phyloP scores from a whole-genome alignment of 768 basidiomycete genomes.

The Suillus placidus region DNA sequence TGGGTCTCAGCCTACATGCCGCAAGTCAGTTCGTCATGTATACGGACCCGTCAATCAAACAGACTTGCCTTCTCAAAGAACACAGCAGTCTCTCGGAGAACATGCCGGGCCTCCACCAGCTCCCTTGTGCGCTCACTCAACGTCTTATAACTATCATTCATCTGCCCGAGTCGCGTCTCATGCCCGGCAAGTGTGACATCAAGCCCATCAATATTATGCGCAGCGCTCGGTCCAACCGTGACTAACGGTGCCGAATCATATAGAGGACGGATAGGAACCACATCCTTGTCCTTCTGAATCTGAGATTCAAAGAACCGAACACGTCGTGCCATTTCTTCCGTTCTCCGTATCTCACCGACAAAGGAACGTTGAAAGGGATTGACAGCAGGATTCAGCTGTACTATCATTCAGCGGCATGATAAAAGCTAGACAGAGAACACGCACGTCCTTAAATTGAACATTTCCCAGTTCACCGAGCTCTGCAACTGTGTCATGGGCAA shows the following conservation, averaged over 20 bases:
- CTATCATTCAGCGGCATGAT: constrained; percentile 12
- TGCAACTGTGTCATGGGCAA: constrained; percentile 94
- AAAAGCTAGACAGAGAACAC: constrained; percentile 29
- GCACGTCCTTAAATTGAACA: constrained; percentile 96
- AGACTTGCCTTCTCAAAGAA: constrained; percentile 84
- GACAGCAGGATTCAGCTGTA: constrained; percentile 87
- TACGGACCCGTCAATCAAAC: background rate
- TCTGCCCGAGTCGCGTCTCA: constrained; percentile 79
- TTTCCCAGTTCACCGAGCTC: constrained; percentile 95
- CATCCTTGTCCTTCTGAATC: constrained; percentile 84
- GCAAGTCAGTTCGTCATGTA: constrained; percentile 15
- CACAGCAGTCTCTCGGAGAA: constrained; percentile 91
- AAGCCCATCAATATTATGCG: constrained; percentile 92
- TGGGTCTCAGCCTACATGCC: constrained; percentile 70
- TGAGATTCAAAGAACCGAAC: constrained; percentile 88
- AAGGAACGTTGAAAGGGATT: constrained; percentile 99
- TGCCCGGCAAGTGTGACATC: constrained; percentile 86
- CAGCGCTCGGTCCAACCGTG: constrained; percentile 88
- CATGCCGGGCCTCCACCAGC: constrained; percentile 91
- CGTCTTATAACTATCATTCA: constrained; percentile 93
- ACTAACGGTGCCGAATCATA: constrained; percentile 85
- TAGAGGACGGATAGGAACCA: constrained; percentile 80
- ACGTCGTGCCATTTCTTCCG: constrained; percentile 96
- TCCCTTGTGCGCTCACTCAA: constrained; percentile 85
- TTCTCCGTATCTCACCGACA: constrained; percentile 90